These are phyloP conservation scores for Talaromyces pinophilus DNA, from an alignment of 2,329 filamentous ascomycete genomes.

Conservation along the genomic window DNA sequence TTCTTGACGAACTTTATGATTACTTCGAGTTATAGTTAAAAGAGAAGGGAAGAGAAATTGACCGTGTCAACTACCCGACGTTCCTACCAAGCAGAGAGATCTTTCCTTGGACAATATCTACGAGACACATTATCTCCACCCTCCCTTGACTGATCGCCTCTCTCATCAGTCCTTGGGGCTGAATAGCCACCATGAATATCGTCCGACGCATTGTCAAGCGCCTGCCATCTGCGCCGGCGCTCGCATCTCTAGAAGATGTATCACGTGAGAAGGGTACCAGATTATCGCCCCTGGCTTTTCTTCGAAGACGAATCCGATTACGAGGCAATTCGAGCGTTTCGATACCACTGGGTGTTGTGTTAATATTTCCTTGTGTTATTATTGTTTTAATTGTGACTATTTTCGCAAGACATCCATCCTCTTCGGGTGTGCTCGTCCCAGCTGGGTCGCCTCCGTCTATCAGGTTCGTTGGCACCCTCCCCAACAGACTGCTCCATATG, in stretches of 20 bases:
- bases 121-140: conserved; percentile 23
- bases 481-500: not conserved
- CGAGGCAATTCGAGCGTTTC: conserved; percentile 90
- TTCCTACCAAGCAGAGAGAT: too few species aligned
- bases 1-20: not conserved
- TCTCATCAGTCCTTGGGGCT: conserved; percentile 25
- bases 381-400: conserved; percentile 87
- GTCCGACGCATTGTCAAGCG: conserved; percentile 57
- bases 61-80: not conserved
- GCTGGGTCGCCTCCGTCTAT: conserved; percentile 85
- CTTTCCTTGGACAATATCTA: not conserved
- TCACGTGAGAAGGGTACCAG: conserved; percentile 46
- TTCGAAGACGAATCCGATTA: conserved; percentile 81
- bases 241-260: conserved; percentile 49
- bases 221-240: conserved; percentile 49
- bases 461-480: conserved; percentile 60
- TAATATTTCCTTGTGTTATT: conserved; percentile 89
- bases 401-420: conserved; percentile 83
- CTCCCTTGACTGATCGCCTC: conserved; percentile 26
- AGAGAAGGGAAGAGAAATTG: not conserved
- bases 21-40: not conserved
- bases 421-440: conserved; percentile 80
- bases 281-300: conserved; percentile 68
- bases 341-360: conserved; percentile 85
- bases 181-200: conserved; percentile 51